A percentile compares a stretch with the other conserved stretches of the same genome.
These are phyloP conservation scores for Mycena venus DNA, from an alignment of 768 basidiomycete species.

Conservation along the genomic window DNA sequence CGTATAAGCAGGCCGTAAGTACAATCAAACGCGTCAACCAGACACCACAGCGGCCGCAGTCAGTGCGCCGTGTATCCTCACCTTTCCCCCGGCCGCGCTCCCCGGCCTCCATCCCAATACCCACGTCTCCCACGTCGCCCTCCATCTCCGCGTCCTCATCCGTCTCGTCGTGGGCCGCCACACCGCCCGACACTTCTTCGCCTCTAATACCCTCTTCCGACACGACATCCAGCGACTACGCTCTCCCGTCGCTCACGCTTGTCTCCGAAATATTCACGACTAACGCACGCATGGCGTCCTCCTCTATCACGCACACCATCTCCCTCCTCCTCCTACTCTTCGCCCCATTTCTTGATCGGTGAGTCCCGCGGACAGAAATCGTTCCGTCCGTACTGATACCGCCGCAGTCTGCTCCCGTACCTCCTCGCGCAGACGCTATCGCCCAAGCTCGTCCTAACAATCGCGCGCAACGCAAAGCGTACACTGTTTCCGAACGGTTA, in stretches of 20 bases:
- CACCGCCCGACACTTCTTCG: conserved; percentile 28
- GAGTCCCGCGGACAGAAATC: conserved; percentile 19
- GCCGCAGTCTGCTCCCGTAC: conserved; percentile 74
- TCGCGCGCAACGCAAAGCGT: conserved; percentile 70
- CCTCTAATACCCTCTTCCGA: conserved; percentile 9
- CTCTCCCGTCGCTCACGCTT: conserved; percentile 58
- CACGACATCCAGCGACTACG: conserved; percentile 48
- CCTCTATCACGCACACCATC: conserved; percentile 59
- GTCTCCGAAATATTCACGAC: conserved; percentile 64
- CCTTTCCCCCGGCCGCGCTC: conserved; percentile 32
- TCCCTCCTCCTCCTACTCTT: conserved; percentile 62
- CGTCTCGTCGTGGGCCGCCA: conserved; percentile 24
- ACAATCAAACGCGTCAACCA: conserved; percentile 79
- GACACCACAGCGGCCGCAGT: conserved; percentile 33
- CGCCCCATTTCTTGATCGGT: conserved; percentile 73
- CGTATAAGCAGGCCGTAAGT: conserved; percentile 73
- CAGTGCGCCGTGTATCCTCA: conserved; percentile 12
- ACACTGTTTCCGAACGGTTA: conserved; percentile 92
- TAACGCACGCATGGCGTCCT: conserved; percentile 62
- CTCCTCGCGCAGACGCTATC: conserved; percentile 69
- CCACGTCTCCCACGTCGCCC: conserved; percentile 11
- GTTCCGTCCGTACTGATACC: background rate
- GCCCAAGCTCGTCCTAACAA: conserved; percentile 63
- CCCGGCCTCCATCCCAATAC: conserved; percentile 17
- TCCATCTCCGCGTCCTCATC: conserved; percentile 33